Conservation (phyloP, 2,329 filamentous ascomycete species). For the Monosporascus sp. region DNA sequence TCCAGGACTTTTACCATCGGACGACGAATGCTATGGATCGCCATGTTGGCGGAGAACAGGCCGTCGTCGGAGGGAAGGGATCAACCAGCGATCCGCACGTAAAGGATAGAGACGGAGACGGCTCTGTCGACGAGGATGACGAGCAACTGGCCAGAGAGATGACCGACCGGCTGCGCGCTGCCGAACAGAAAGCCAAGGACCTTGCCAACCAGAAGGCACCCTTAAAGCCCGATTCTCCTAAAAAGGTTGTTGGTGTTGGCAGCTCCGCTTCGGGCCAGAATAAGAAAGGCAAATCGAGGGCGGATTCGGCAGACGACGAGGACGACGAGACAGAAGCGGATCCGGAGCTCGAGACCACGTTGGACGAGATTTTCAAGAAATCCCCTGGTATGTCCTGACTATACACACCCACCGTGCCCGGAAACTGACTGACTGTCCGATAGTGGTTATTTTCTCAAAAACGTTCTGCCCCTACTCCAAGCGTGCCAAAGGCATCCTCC, state of each 20-base stretch:
- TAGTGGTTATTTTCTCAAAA: constrained; percentile 95
- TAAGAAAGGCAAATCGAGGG: constrained; percentile 31
- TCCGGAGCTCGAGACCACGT: constrained; percentile 60
- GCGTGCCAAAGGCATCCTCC: constrained; percentile 77
- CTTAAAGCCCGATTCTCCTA: constrained; percentile 53
- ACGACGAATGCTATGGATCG: constrained; percentile 51
- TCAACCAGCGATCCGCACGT: constrained; percentile 32
- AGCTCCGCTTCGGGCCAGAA: constrained; percentile 49
- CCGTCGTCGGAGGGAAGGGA: constrained; percentile 34
- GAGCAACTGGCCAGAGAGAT: constrained; percentile 46
- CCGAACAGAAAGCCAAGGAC: constrained; percentile 64
- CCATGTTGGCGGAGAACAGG: constrained; percentile 26
- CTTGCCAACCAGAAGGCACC: constrained; percentile 61
- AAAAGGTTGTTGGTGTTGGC: constrained; percentile 52
- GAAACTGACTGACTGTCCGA: constrained; percentile 2
- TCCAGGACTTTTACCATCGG: constrained; percentile 55
- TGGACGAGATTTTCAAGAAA: constrained; percentile 76
- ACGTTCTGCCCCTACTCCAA: constrained; percentile 84
- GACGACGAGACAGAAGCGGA: constrained; percentile 31
- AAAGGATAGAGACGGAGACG: constrained; percentile 49
- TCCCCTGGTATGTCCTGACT: constrained; percentile 61
- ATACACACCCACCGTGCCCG: neutral
- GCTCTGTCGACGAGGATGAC: constrained; percentile 52
- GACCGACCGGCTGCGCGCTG: constrained; percentile 58
- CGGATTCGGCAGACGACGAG: constrained; percentile 47